Evolutionary conservation across 169 alveolate genomes (phyloP).

Genomic region (Eimeria nieschulzi): DNA sequence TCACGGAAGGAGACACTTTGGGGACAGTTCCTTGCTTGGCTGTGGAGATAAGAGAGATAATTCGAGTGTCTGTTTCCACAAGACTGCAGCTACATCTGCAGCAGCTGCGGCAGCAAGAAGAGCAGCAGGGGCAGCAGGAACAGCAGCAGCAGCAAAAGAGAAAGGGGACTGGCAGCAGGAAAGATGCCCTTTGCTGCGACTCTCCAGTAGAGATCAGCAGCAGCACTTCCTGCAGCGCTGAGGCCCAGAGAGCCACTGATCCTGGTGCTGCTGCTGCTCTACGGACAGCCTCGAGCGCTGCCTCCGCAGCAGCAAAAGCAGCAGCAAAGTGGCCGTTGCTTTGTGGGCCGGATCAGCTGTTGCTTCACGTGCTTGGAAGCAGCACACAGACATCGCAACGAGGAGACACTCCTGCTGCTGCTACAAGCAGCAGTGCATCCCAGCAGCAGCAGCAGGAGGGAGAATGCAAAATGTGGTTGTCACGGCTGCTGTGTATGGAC

Average conservation of each 20-base stretch:
- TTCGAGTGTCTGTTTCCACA: conserved; percentile 11
- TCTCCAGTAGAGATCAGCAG: neutral
- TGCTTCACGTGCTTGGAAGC: conserved; percentile 5
- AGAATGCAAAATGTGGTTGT: conserved; percentile 46
- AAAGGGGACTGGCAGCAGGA: neutral
- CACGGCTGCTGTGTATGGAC: conserved; percentile 50
- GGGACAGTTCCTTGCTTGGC: conserved; percentile 38
- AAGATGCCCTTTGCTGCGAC: neutral
- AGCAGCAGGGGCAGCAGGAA: conserved; percentile 1
- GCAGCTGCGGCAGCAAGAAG: conserved; percentile 41
- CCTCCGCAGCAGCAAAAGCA: conserved; percentile 38
- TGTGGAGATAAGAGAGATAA: conserved; percentile 3
- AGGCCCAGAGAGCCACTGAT: neutral
- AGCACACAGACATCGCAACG: neutral
- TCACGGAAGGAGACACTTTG: neutral
- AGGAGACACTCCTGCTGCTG: conserved; percentile 14
- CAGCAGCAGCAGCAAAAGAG: neutral
- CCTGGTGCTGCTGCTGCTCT: neutral
- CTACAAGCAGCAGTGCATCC: conserved; percentile 14
- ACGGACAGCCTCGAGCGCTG: conserved; percentile 13
- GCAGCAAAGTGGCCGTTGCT: conserved; percentile 40
- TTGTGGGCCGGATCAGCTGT: conserved; percentile 18
- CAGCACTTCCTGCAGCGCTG: conserved; percentile 26
- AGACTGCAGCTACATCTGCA: conserved; percentile 54
- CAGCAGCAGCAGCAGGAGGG: conserved; percentile 54